These are phyloP conservation scores for Angomonas deanei DNA, from an alignment of 208 protist species.

Conservation along the genomic window DNA sequence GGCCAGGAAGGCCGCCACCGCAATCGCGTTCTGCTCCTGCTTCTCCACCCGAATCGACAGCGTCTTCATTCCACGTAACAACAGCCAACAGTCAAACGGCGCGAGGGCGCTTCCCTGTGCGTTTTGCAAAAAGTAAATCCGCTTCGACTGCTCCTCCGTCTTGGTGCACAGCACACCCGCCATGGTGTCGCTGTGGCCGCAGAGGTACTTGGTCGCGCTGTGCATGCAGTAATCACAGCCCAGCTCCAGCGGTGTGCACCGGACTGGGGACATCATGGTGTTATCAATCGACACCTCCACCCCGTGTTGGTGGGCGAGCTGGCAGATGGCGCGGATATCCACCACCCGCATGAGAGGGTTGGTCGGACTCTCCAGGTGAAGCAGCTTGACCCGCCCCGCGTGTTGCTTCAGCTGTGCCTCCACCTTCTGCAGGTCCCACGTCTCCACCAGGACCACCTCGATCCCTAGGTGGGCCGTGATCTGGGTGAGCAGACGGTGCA, in stretches of 20 bases:
- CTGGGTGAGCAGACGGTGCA: conserved; percentile 88
- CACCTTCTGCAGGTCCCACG: conserved; percentile 61
- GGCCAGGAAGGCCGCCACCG: conserved; percentile 68
- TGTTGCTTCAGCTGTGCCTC: conserved; percentile 31
- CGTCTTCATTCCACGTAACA: conserved; percentile 94
- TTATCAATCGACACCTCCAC: conserved; percentile 92
- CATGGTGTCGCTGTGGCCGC: conserved; percentile 94
- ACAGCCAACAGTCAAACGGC: conserved; percentile 95
- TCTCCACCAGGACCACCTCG: conserved; percentile 85
- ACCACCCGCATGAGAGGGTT: conserved; percentile 92
- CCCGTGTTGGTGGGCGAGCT: conserved; percentile 61
- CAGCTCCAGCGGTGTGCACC: conserved; percentile 90
- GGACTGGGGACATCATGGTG: conserved; percentile 95
- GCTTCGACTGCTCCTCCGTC: conserved; percentile 48
- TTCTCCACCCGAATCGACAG: conserved; percentile 90
- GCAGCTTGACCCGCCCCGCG: conserved; percentile 48
- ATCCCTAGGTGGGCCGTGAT: conserved; percentile 61
- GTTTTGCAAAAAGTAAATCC: conserved; percentile 91
- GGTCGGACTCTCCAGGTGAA: conserved; percentile 94
- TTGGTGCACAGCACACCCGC: conserved; percentile 77
- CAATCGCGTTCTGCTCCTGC: conserved; percentile 88
- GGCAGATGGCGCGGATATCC: conserved; percentile 79
- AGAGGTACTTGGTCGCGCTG: conserved; percentile 95
- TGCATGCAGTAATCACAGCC: conserved; percentile 95
- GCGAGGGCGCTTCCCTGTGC: conserved; percentile 82